Base-by-base conservation (phyloP, 306 rosid genomes). In the Casuarina glauca region DNA sequence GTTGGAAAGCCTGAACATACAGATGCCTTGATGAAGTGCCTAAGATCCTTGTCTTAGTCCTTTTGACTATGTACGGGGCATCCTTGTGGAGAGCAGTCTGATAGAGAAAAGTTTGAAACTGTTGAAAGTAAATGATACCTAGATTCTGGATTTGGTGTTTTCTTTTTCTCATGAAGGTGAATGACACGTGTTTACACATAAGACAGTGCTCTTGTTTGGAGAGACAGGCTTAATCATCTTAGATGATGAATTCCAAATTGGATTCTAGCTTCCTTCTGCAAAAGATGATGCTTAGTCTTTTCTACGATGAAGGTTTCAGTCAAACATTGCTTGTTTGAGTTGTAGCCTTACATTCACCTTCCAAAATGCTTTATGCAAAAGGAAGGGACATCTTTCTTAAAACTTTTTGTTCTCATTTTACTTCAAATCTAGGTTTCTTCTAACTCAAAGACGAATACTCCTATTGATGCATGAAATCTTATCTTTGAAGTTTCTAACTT, bases 1-100 rank as follows among this genome's bases (percentile, higher is more conserved):
- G 97, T 93, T 17, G 97, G 99, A 77, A 95, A 95, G 91, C 97
- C 99, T 44, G 96, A 95, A 70, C 97, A 95, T 69, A 93, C 97
- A 5, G 91, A 88, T 26, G 60, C 79, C 26, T 81, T 95, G 60
- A 91, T 95, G 82, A 78, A 88, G 77, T 84, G 97, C 88, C 93
- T 95, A 42, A 70, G 81, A 76, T 79, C 69, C 72, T 19, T 92
- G 12, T 79, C 72, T 3, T 88, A 78, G 75, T 69, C 54, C 75
- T 49, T 9, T 15, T 39, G 19, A 12, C 8, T 67, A 36, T 63
- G 51, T 49, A 7, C 32, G n/a, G 73, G 53, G 15, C 43, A 60
- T 69, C 36, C 3, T 50, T 11, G 20, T 32, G 26, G 20, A 58
- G 16, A 44, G 49, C n/a, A 20, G 2, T 16, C 3, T 41, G 7